Base-by-base conservation (phyloP, 2,329 filamentous ascomycete genomes). In the Cladophialophora chaetospira region DNA sequence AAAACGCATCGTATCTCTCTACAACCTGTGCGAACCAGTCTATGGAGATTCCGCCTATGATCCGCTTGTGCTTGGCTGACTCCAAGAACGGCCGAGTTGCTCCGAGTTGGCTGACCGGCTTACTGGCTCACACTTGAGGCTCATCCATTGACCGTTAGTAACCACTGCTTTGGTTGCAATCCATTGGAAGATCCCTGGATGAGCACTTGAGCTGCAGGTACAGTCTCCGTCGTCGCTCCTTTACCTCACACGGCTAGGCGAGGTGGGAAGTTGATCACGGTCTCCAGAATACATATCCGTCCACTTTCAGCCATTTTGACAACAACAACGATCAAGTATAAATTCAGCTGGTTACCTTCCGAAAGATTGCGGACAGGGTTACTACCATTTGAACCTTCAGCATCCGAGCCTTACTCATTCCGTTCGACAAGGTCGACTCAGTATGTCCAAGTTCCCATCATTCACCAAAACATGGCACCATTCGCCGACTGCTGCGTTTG, bases 401-500 rank as follows among this genome's bases (percentile, higher is more conserved):
- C 19, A 25, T 26, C 4, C 5, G 9, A 23, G 25, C 13, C 3
- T 6, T 9, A 15, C 11, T 15, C 21, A 38, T n/a, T n/a, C 26
- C 9, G 13, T 10, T 11, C 6, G 9, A 2, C 6, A 9, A 3
- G 29, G 3, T 15, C 17, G 10, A 38, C n/a, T 11, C 19, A 36
- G 11, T n/a, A 51, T 51, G 48, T 40, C 38, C 15, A 45, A 35
- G 28, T 35, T 53, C 28, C 50, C 50, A 6, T 53, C 50, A 15
- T 45, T 53, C n/a, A 51, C 48, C 21, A 38, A 38, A 23, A 53
- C 50, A 36, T 53, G 50, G 50, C 50, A 44, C 19, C 40, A 53
- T 19, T 45, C 40, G 19, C 40, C 40, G 13, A 26, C 28, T 19
- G 28, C 50, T 5, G 13, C 17, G 19, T 23, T 53, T 9, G 31